phyloP scores from a whole-genome alignment of 495 filamentous ascomycete genomes.

The Hypoxylon crocopeplum region DNA sequence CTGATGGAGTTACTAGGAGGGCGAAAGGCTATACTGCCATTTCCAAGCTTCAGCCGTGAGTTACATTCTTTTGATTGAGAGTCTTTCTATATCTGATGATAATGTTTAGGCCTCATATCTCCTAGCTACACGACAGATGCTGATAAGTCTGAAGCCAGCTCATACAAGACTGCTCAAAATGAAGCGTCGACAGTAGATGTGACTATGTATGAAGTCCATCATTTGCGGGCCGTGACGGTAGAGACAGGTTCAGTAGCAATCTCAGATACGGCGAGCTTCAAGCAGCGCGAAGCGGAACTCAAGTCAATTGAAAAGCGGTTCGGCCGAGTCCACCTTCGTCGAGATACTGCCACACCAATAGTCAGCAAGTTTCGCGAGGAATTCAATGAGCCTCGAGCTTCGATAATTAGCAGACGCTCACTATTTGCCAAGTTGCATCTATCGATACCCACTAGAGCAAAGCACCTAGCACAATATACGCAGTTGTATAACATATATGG shows the following conservation, averaged over 20 bases:
- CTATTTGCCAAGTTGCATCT: slow-evolving; percentile 46
- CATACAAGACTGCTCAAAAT: slow-evolving; percentile 39
- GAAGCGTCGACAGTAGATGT: slow-evolving; percentile 24
- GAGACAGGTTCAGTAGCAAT: slow-evolving; percentile 20
- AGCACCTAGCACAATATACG: slow-evolving; percentile 31
- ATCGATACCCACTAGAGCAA: slow-evolving; percentile 38
- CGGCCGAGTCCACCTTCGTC: slow-evolving; percentile 36
- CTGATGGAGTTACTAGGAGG: slow-evolving; percentile 22
- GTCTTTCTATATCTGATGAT: slow-evolving; percentile 17
- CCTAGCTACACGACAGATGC: slow-evolving; percentile 34
- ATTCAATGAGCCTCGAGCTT: slow-evolving; percentile 24
- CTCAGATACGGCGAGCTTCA: slow-evolving; percentile 35
- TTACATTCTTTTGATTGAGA: neutral
- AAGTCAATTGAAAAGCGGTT: slow-evolving; percentile 44
- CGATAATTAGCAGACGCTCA: slow-evolving; percentile 33
- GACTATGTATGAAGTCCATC: slow-evolving; percentile 3
- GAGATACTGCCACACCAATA: slow-evolving; percentile 35
- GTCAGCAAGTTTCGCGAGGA: slow-evolving; percentile 45
- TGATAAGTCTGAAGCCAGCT: slow-evolving; percentile 39
- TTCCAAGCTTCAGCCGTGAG: slow-evolving; percentile 30
- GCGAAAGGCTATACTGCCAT: slow-evolving; percentile 16
- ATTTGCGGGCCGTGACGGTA: neutral
- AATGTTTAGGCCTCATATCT: slow-evolving; percentile 18
- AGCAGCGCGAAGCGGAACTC: slow-evolving; percentile 36
- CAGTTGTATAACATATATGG: neutral